Evolutionary conservation across 768 basidiomycete genomes (phyloP), one percentile per base, ranked within the genome.

Genomic region (Pleurotus eryngii): DNA sequence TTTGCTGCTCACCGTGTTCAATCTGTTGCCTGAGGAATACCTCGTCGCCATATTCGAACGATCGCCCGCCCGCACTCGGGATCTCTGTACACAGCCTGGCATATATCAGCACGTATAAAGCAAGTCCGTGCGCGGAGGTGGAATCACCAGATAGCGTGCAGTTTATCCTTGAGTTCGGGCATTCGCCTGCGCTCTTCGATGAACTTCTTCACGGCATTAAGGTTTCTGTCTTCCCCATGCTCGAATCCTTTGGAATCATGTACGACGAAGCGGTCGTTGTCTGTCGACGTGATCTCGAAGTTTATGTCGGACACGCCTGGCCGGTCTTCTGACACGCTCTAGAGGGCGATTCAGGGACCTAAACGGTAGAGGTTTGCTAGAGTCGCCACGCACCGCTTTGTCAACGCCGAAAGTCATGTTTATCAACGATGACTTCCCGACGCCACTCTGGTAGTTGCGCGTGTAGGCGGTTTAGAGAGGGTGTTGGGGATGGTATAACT

Each of bases 141-240:
- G 24, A 35, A 35, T 35, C 3, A 66, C 72, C 71, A 73, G 27
- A 73, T 68, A 3, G 56, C 70, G 54, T 73, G 71, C 11, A 73
- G 30, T 9, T 53, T 60, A 11, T 67, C 37, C 18, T 59, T 26
- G 0, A 61, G 26, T n/a, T 6, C 14, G 1, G 42, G 24, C 7
- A 26, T 43, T 15, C 15, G 22, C n/a, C 43, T 43, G 2, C 60
- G 57, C n/a, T 59, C 46, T 35, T 27, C n/a, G 24, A 63, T 58
- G 37, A 63, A 63, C 2, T 35, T 55, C 20, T 27, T 27, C 2
- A 62, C 61, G 18, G 18, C 47, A n/a, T 64, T 39, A 1, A 60
- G 40, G 9, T 60, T 62, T 15, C 48, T 37, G 6, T 17, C 27
- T 20, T 62, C 45, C 7, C 62, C 63, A 14, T 56, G 51, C 18